Percentiles rank a stretch among this genome's conserved stretches.
Conservation (phyloP, 805 yeast species). For the Kockiozyma suomiensis region DNA sequence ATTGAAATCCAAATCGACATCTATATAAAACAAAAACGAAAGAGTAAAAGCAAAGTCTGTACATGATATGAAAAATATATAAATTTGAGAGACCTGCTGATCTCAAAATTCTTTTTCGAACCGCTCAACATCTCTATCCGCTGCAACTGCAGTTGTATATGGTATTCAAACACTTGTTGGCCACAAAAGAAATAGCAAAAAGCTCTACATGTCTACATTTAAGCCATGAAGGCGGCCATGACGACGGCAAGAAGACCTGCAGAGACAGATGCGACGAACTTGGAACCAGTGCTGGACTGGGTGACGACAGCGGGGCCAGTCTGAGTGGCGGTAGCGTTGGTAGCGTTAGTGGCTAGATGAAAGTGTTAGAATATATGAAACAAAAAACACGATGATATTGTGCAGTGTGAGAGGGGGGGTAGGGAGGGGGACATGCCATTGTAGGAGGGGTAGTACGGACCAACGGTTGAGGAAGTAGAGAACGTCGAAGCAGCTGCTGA, state of each 20-base stretch:
- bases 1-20: not conserved
- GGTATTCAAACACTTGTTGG: not conserved
- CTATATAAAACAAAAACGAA: not conserved
- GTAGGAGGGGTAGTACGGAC: conserved; percentile 11
- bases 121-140: too few species aligned
- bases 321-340: conserved; percentile 17
- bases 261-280: conserved; percentile 27
- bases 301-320: conserved; percentile 22
- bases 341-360: conserved; percentile 5
- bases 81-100: not conserved
- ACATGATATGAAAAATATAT: not conserved
- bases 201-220: not conserved
- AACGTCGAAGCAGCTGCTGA: conserved; percentile 30
- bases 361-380: conserved; percentile 7
- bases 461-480: conserved; percentile 14
- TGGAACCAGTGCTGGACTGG: conserved; percentile 22
- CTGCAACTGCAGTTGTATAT: too few species aligned
- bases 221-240: conserved; percentile 32
- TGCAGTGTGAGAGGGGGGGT: not conserved
- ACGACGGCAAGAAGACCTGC: conserved; percentile 29
- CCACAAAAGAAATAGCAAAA: not conserved
- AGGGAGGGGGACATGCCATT: conserved; percentile 23
- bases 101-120: too few species aligned
- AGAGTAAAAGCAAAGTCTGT: not conserved
- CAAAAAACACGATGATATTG: not conserved